Conservation (phyloP, 1,284 basidiomycete species). For the Cutaneotrichosporon cyanovorans region DNA sequence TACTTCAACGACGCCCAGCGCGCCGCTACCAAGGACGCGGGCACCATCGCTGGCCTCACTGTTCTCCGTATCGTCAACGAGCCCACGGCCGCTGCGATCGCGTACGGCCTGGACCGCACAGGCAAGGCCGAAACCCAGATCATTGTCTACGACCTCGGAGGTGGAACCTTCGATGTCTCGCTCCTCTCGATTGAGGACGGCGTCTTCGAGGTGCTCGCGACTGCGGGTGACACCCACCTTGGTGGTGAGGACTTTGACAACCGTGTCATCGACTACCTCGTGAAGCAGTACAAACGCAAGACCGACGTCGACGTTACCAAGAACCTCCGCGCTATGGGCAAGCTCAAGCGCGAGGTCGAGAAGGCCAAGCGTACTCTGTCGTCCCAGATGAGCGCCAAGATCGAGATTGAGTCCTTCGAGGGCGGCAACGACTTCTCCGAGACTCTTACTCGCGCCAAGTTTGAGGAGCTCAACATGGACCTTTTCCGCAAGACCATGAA, state of each 20-base stretch:
- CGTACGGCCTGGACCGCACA: slow-evolving; percentile 79
- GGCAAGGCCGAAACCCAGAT: slow-evolving; percentile 66
- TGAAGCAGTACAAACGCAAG: slow-evolving; percentile 94
- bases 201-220: slow-evolving; percentile 98
- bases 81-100: slow-evolving; percentile 94
- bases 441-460: slow-evolving; percentile 90
- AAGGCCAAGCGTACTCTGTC: slow-evolving; percentile 98
- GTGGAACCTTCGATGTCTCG: slow-evolving; percentile 99
- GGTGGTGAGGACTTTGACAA: slow-evolving; percentile 99
- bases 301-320: slow-evolving; percentile 76
- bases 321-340: slow-evolving; percentile 88
- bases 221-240: slow-evolving; percentile 97
- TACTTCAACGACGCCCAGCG: slow-evolving; percentile 99
- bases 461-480: slow-evolving; percentile 98
- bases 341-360: slow-evolving; percentile 97
- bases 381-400: slow-evolving; percentile 61
- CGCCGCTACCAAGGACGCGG: slow-evolving; percentile 96
- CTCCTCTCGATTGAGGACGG: slow-evolving; percentile 96
- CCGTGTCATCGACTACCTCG: slow-evolving; percentile 95
- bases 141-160: slow-evolving; percentile 96
- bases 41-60: slow-evolving; percentile 91
- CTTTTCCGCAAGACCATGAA: slow-evolving; percentile 99
- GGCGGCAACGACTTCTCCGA: slow-evolving; percentile 94
- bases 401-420: slow-evolving; percentile 81
- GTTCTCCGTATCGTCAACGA: slow-evolving; percentile 98